Conservation (phyloP, 306 rosid species). For the Prunus mume region DNA sequence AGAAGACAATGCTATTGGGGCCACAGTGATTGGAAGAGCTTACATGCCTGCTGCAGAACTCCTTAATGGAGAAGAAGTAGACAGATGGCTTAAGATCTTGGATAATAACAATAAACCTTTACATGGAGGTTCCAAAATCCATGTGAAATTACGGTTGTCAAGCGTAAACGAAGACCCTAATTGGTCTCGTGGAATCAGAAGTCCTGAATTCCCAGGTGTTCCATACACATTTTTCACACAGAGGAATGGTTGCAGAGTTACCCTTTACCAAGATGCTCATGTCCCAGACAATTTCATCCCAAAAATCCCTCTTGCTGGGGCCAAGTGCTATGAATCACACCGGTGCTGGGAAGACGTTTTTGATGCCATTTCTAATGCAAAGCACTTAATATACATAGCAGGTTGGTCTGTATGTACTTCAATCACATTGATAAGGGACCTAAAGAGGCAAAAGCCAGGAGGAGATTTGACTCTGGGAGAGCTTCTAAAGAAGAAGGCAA, state of each 20-base stretch:
- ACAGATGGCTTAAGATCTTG: conserved; percentile 40
- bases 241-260: conserved; percentile 45
- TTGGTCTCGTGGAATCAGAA: conserved; percentile 43
- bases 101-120: conserved; percentile 22
- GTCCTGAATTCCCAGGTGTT: conserved; percentile 38
- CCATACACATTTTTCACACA: conserved; percentile 43
- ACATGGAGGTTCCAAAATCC: conserved; percentile 27
- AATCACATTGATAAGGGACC: conserved; percentile 38
- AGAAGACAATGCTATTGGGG: conserved; percentile 36
- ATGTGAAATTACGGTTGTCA: conserved; percentile 28
- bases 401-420: conserved; percentile 51
- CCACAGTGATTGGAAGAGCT: conserved; percentile 44
- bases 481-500: conserved; percentile 46
- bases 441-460: conserved; percentile 23
- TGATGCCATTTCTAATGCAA: conserved; percentile 42
- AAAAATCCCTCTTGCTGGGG: conserved; percentile 30
- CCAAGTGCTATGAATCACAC: conserved; percentile 26
- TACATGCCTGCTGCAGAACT: conserved; percentile 29
- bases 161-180: conserved; percentile 17
- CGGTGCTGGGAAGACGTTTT: conserved; percentile 55
- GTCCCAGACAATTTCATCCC: conserved; percentile 34
- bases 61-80: conserved; percentile 24
- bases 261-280: conserved; percentile 59
- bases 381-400: conserved; percentile 44
- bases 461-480: conserved; percentile 42